Percentiles rank a stretch among this genome's conserved stretches.
Conservation (phyloP, 2,329 filamentous ascomycete genomes). For the Elsinoe australis region DNA sequence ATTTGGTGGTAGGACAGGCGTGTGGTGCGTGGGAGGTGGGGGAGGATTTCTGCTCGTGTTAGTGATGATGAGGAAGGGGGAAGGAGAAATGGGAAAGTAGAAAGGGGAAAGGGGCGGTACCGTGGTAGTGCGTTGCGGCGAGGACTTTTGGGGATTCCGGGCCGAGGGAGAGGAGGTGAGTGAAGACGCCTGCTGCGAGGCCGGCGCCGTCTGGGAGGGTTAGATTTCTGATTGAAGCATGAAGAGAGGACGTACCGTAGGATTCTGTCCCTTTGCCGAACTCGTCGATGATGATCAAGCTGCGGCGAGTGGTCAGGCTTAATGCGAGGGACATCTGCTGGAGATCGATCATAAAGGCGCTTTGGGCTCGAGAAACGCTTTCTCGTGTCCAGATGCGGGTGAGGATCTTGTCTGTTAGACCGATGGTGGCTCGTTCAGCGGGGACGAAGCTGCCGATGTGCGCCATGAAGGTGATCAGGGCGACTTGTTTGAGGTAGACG, state of each 20-base stretch:
- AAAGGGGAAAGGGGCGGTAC: conserved; percentile 34
- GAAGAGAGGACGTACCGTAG: conserved; percentile 32
- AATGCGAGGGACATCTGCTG: conserved; percentile 76
- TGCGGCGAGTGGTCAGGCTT: conserved; percentile 64
- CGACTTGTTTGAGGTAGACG: conserved; percentile 87
- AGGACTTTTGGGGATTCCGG: conserved; percentile 51
- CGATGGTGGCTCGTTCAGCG: conserved; percentile 65
- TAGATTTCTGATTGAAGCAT: conserved; percentile 1
- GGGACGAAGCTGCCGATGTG: conserved; percentile 92
- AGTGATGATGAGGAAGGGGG: conserved; percentile 46
- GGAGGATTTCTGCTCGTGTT: conserved; percentile 55
- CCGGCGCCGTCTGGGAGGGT: conserved; percentile 51
- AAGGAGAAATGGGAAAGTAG: no score
- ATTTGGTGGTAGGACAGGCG: no score
- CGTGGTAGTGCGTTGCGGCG: conserved; percentile 57
- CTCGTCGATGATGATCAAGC: conserved; percentile 84
- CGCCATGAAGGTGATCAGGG: conserved; percentile 82
- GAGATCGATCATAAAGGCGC: conserved; percentile 71
- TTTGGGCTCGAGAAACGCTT: conserved; percentile 56
- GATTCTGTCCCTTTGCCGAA: conserved; percentile 67
- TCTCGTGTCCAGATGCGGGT: conserved; percentile 74
- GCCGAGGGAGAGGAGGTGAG: conserved; percentile 47
- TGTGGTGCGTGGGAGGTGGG: no score
- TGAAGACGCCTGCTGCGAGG: conserved; percentile 54
- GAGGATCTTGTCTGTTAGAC: conserved; percentile 85